Percentiles rank a stretch among this genome's conserved stretches.
These are phyloP conservation scores for Aspergillus bridgeri DNA, from an alignment of 495 filamentous ascomycete species.

Conservation along the genomic window DNA sequence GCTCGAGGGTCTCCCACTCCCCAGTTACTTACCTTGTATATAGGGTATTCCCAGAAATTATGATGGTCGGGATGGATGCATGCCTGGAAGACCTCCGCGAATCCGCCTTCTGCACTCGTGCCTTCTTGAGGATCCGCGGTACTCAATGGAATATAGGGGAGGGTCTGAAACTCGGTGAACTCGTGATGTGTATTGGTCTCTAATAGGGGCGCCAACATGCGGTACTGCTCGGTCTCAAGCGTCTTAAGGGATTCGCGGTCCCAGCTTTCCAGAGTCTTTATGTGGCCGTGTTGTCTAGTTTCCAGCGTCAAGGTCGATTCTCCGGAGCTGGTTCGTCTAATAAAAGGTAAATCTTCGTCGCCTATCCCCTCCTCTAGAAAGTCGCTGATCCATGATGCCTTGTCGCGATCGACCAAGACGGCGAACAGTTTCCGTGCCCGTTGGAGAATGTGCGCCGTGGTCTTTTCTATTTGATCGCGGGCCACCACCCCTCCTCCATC, in stretches of 20 bases:
- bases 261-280: neutral
- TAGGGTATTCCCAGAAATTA: neutral
- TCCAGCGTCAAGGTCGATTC: neutral
- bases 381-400: neutral
- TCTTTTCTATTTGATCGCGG: neutral
- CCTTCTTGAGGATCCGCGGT: neutral
- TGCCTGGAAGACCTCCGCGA: conserved; percentile 1
- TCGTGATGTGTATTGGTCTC: neutral
- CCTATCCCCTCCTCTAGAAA: neutral
- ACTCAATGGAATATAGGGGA: conserved; percentile 1
- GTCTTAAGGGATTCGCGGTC: neutral
- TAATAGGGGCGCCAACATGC: conserved; percentile 6
- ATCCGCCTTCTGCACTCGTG: neutral
- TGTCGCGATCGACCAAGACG: neutral
- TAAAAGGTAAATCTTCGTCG: conserved; percentile 2
- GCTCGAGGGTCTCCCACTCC: neutral
- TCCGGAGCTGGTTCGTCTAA: neutral
- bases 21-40: neutral
- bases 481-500: neutral
- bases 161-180: neutral
- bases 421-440: neutral
- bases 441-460: neutral
- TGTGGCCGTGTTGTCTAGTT: neutral
- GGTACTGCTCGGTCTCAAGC: conserved; percentile 6
- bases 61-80: conserved; percentile 11